Evolutionary conservation across 2,329 filamentous ascomycete species (phyloP).

Genomic region (Pseudogymnoascus sp.): DNA sequence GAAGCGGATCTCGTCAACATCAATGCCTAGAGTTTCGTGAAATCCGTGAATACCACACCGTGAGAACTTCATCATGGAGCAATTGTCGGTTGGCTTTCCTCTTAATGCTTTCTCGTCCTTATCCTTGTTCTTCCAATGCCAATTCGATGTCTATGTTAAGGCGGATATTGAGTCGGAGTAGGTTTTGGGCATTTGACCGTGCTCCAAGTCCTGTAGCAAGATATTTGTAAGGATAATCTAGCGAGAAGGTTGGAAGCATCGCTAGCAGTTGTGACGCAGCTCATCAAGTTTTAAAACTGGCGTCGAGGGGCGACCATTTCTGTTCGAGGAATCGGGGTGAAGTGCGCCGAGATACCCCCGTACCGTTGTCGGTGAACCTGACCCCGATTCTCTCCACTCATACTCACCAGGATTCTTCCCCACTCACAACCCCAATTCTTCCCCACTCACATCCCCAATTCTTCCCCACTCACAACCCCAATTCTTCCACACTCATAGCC

Average conservation of each 20-base stretch:
- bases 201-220: background rate
- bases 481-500: too few relatives aligned
- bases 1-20: slow-evolving; percentile 32
- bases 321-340: background rate
- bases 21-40: slow-evolving; percentile 33
- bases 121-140: slow-evolving; percentile 13
- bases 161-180: background rate
- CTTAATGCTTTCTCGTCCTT: slow-evolving; percentile 22
- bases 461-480: too few relatives aligned
- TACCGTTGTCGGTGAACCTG: background rate
- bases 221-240: background rate
- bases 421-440: background rate
- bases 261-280: background rate
- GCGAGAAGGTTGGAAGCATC: too few relatives aligned
- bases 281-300: slow-evolving; percentile 8
- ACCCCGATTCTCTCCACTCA: background rate
- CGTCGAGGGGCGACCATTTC: background rate
- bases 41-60: slow-evolving; percentile 35
- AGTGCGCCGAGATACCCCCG: slow-evolving; percentile 10
- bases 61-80: slow-evolving; percentile 23
- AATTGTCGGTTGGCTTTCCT: slow-evolving; percentile 13
- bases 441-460: background rate
- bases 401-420: background rate
- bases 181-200: background rate
- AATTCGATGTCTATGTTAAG: background rate